A percentile compares a stretch with the other conserved stretches of the same genome.
These are phyloP conservation scores for Sarcodon aspratus DNA, from an alignment of 768 basidiomycete genomes.

Conservation along the genomic window DNA sequence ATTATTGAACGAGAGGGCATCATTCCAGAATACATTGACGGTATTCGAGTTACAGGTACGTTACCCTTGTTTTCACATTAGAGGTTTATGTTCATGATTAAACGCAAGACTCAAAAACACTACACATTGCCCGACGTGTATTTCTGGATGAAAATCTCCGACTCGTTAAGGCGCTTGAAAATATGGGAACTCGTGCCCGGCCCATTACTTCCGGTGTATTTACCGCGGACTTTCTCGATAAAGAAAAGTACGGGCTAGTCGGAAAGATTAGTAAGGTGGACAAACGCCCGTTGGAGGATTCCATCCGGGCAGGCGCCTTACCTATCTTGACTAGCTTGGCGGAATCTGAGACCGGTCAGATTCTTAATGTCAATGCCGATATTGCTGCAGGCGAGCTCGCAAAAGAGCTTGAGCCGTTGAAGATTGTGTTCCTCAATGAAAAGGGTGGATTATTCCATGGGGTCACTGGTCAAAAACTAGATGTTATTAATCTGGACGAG, in stretches of 20 bases:
- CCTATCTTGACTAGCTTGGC: conserved; percentile 94
- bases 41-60: conserved; percentile 91
- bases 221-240: conserved; percentile 92
- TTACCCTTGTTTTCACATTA: background rate
- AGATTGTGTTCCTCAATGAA: conserved; percentile 97
- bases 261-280: conserved; percentile 93
- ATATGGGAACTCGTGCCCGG: conserved; percentile 90
- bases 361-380: conserved; percentile 98
- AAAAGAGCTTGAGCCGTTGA: conserved; percentile 96
- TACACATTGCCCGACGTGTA: conserved; percentile 88
- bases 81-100: background rate
- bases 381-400: conserved; percentile 97
- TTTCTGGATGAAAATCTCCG: conserved; percentile 97
- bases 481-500: conserved; percentile 96
- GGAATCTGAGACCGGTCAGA: conserved; percentile 93
- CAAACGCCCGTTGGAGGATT: conserved; percentile 93
- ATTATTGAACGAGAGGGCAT: conserved; percentile 90
- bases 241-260: conserved; percentile 89
- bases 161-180: conserved; percentile 86
- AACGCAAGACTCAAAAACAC: conserved; percentile 75
- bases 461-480: conserved; percentile 90
- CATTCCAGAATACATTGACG: conserved; percentile 93
- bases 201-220: conserved; percentile 98
- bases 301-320: conserved; percentile 91
- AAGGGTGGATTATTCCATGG: conserved; percentile 98